Evolutionary conservation across 2,329 filamentous ascomycete species (phyloP), one percentile per base, ranked within the genome.

Genomic region (Alternaria solani): DNA sequence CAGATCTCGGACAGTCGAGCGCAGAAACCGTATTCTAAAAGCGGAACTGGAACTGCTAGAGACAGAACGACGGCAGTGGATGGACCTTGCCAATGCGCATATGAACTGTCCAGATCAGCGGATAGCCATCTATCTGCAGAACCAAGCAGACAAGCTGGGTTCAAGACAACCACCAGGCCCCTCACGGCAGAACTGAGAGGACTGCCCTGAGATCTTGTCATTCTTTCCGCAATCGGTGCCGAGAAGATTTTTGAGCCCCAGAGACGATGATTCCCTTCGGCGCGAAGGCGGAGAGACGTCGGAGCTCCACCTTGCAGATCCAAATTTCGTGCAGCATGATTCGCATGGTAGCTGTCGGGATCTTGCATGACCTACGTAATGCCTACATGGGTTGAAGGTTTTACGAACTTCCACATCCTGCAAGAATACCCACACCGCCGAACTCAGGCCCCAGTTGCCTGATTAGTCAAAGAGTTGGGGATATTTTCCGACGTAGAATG

Each of bases 1-100:
- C 55, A 73, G 68, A 48, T 75, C 79, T 4, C 74, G 80, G 28
- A 71, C 74, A 1, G 66, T 71, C 2, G 75, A 75, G 48, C 59
- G 64, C 16, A 68, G 53, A 39, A 76, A 77, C 53, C 71, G 68
- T 30, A 47, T 65, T 20, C 63, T 79, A 7, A 76, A 72, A 34
- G 63, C 68, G 5, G 72, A 77, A 42, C 65, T 74, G 0, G 65
- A 69, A 12, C 25, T 69, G n/a, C 61, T 78, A 9, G 67, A 64
- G 55, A 51, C 38, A 36, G 68, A 68, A 14, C 57, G 75, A 48
- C 59, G 61, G 23, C 63, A 68, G 0, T 46, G 76, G 38, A 73
- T 74, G 64, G 65, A 65, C 6, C 28, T 71, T 3, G 70, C 73
- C 4, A 65, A 65, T 7, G 57, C 67, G 11, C 75, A 77, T 38